phyloP scores from a whole-genome alignment of 2,329 filamentous ascomycete genomes.

The Diaporthe ampelina region DNA sequence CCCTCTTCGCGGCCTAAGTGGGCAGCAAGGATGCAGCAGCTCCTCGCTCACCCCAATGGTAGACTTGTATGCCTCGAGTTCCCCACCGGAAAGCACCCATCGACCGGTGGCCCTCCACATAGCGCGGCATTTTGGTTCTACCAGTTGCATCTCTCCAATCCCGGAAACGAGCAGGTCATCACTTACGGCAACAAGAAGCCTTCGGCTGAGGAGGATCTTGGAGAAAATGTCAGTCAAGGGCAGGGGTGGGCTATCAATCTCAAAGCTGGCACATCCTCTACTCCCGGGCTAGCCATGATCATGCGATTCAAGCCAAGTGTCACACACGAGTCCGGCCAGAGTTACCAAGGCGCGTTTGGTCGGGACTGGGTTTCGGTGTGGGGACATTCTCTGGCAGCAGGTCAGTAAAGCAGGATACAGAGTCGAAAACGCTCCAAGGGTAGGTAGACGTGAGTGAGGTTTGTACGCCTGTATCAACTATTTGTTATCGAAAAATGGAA shows the following conservation, averaged over 20 bases:
- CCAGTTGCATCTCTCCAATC: slow-evolving; percentile 76
- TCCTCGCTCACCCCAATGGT: slow-evolving; percentile 62
- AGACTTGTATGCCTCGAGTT: slow-evolving; percentile 80
- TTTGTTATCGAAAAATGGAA: too few relatives aligned
- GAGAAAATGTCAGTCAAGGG: neutral
- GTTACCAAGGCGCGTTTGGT: slow-evolving; percentile 59
- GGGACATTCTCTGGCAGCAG: slow-evolving; percentile 50
- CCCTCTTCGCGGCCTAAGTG: slow-evolving; percentile 65
- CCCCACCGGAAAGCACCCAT: slow-evolving; percentile 78
- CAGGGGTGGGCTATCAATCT: neutral
- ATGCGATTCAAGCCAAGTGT: slow-evolving; percentile 64
- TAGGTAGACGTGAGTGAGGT: neutral
- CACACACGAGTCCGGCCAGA: slow-evolving; percentile 63
- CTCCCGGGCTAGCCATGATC: slow-evolving; percentile 58
- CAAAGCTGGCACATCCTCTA: slow-evolving; percentile 52
- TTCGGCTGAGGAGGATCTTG: slow-evolving; percentile 52
- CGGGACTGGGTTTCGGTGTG: slow-evolving; percentile 69
- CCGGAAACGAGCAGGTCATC: slow-evolving; percentile 77
- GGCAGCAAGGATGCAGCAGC: slow-evolving; percentile 65
- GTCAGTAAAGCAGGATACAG: neutral
- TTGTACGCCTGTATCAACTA: neutral
- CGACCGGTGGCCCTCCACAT: slow-evolving; percentile 79
- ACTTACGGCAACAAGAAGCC: slow-evolving; percentile 55
- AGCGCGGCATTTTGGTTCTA: slow-evolving; percentile 79
- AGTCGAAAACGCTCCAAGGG: neutral